Evolutionary conservation across 805 yeast genomes (phyloP).

Genomic region (Zygoascus flipseniorum): DNA sequence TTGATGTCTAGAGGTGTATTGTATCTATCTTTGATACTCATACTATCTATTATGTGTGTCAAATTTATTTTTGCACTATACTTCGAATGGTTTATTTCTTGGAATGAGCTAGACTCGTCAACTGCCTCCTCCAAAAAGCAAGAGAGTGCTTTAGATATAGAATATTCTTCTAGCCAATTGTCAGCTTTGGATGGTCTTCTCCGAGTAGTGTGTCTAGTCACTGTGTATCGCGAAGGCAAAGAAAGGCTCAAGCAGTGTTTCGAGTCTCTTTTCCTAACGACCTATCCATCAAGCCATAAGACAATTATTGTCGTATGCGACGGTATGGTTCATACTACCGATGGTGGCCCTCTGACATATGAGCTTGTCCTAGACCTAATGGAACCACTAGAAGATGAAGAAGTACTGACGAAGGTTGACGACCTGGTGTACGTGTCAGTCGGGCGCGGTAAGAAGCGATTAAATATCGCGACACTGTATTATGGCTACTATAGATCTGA

Average conservation of each 20-base stretch:
- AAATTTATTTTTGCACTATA: constrained; percentile 75
- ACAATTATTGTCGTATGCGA: constrained; percentile 73
- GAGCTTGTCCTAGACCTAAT: constrained; percentile 70
- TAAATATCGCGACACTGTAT: constrained; percentile 80
- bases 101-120: background rate
- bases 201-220: constrained; percentile 48
- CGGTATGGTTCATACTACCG: constrained; percentile 78
- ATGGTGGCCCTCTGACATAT: constrained; percentile 59
- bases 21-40: constrained; percentile 58
- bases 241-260: constrained; percentile 64
- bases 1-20: constrained; percentile 68
- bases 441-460: constrained; percentile 68
- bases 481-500: constrained; percentile 70
- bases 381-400: constrained; percentile 57
- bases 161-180: background rate
- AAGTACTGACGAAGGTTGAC: constrained; percentile 28
- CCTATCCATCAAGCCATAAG: constrained; percentile 76
- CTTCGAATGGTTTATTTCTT: constrained; percentile 65
- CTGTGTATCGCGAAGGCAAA: constrained; percentile 81
- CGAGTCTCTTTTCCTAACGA: constrained; percentile 73
- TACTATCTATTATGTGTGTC: constrained; percentile 55
- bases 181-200: background rate
- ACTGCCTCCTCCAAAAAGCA: background rate
- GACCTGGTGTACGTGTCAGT: constrained; percentile 71
- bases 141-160: background rate